Conservation (phyloP, 2,329 filamentous ascomycete genomes). For the Sporothrix curviconia region DNA sequence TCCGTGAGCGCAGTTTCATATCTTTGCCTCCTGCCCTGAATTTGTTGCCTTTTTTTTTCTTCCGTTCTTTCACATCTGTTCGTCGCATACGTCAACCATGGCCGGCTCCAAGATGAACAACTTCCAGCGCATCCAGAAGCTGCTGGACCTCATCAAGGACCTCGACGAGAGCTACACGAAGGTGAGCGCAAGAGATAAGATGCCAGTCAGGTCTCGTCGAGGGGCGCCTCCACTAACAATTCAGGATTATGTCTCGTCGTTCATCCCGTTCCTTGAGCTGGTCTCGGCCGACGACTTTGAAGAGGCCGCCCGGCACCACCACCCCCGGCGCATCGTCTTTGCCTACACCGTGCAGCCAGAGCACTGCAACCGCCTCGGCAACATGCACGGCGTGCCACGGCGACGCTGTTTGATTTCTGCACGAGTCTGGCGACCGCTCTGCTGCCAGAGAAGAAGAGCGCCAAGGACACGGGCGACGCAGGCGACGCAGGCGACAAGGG, state of each 20-base stretch:
- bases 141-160: constrained; percentile 10
- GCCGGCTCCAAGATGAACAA: constrained; percentile 3
- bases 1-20: too few relatives aligned
- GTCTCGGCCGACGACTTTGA: constrained; percentile 26
- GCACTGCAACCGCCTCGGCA: constrained; percentile 48
- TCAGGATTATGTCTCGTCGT: constrained; percentile 34
- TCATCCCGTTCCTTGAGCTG: constrained; percentile 38
- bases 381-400: constrained; percentile 56
- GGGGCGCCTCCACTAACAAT: background rate
- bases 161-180: background rate
- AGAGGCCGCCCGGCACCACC: background rate
- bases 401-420: constrained; percentile 61
- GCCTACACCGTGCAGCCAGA: constrained; percentile 41
- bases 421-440: constrained; percentile 54
- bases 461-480: background rate
- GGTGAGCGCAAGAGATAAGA: background rate
- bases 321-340: constrained; percentile 26
- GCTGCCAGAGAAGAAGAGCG: constrained; percentile 40
- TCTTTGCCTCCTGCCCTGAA: background rate
- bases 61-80: background rate
- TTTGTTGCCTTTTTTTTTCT: background rate
- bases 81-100: too few relatives aligned
- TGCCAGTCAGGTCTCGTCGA: too few relatives aligned
- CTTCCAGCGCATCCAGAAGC: constrained; percentile 6
- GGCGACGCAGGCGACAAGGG: background rate